Evolutionary conservation across 768 basidiomycete species (phyloP), one percentile per base, ranked within the genome.

Genomic region (Chiua virens): DNA sequence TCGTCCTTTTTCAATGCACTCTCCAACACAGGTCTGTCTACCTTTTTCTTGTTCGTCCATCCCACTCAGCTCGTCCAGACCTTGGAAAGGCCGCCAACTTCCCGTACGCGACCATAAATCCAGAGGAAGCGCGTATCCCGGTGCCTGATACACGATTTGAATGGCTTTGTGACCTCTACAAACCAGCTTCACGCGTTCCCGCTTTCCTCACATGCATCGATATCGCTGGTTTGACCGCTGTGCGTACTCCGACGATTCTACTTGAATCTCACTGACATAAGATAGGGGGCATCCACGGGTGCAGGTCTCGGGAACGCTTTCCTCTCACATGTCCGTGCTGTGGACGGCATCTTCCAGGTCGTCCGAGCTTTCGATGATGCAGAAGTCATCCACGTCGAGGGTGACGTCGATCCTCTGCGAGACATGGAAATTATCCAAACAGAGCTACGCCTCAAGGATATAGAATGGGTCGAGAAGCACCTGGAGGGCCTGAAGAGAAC

Each of bases 381-480:
- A n/a, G 97, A 99, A 62, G 94, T 99, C 67, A 98, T 89, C 59
- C 97, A 99, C 71, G 96, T 98, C 55, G 97, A 98, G 73, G 97
- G 97, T 39, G 97, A 98, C 61, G 94, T 99, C 50, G 80, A 98
- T 71, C 97, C 97, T 11, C 56, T 89, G 35, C 87, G 97, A 52
- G 97, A 99, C 72, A 98, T 98, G 95, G 85, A 89, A 57, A 98
- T 98, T 63, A 99, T 99, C 64, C 85, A 87, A 59, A 96, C 84
- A 8, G 97, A 99, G 71, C 76, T 99, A 18, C 79, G 94, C 42
- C 73, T 99, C 38, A 99, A 99, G 75, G 97, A 99, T 71, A 95
- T 95, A 56, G 97, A 99, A 65, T 99, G 97, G 97, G 87, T 92
- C 11, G 91, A 98, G 73, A 98, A 98, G 74, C 73, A 84, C 38